Evolutionary conservation across 2,329 filamentous ascomycete species (phyloP), one percentile per base, ranked within the genome.

Genomic region (Aspergillus alliaceus): DNA sequence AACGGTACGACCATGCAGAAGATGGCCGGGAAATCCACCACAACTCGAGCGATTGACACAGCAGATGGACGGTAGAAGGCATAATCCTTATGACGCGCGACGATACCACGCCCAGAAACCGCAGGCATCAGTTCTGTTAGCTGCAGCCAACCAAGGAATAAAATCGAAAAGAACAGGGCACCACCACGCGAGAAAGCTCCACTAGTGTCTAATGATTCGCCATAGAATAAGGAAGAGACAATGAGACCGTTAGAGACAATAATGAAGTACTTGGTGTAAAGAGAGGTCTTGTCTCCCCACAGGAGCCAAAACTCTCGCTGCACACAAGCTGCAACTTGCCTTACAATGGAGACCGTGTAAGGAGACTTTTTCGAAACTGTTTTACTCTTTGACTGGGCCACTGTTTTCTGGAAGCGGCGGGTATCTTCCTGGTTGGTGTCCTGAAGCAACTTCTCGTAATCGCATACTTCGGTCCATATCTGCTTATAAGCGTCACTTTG

Each of bases 241-340:
- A 96, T 90, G 9, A 96, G 80, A 54, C 75, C 84, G 70, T 90
- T 90, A 56, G 87, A 83, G 56, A 93, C 75, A 65, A 92, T 90
- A 69, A 91, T 91, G 73, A 91, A 89, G 58, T 89, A 82, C 64
- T 93, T 95, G 39, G 90, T 93, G 71, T 86, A 88, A 1, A 95
- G 80, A 0, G 89, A 88, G 1, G 86, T 86, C 58, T 82, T 87
- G 73, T 96, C 90, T 37, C 90, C 90, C 69, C 84, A 83, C 27
- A 92, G 84, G 29, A 96, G 82, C 88, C 90, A 92, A 58, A 91
- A 87, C 72, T 95, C 90, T 40, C 91, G 84, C 63, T 86, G 81
- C 0, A 88, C 89, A 52, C 76, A 79, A 34, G 76, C 74, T 40
- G 63, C 58, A 1, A 95, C 87, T 73, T 95, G 91, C 5, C 85